Conservation (phyloP, 805 yeast species). For the Pichia deserticola region DNA sequence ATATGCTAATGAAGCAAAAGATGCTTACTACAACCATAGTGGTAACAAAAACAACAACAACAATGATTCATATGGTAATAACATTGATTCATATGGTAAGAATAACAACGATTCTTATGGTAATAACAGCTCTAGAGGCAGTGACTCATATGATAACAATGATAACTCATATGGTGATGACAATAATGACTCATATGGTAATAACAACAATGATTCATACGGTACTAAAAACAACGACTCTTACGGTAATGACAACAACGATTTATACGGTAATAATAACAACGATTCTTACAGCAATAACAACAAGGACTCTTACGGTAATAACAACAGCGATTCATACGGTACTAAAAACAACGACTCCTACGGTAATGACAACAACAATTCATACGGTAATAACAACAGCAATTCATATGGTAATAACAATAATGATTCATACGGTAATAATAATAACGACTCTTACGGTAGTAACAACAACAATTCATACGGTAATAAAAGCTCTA, state of each 20-base stretch:
- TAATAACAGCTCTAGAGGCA: conserved; percentile 24
- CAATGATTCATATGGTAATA: conserved; percentile 28
- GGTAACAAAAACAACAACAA: conserved; percentile 15
- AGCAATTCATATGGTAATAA: conserved; percentile 26
- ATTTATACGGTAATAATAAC: conserved; percentile 23
- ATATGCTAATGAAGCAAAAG: conserved; percentile 6
- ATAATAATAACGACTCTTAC: conserved; percentile 25
- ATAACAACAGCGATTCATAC: conserved; percentile 27
- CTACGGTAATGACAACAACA: conserved; percentile 25
- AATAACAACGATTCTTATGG: conserved; percentile 26
- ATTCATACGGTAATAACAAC: conserved; percentile 16
- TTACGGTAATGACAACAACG: conserved; percentile 20
- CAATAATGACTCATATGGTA: conserved; percentile 7
- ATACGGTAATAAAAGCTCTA: conserved; percentile 11
- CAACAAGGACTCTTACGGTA: conserved; percentile 16
- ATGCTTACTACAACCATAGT: conserved; percentile 8
- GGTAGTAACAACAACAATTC: conserved; percentile 15
- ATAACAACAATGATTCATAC: conserved; percentile 16
- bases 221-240: conserved; percentile 17
- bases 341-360: conserved; percentile 28
- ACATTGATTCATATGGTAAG: conserved; percentile 16
- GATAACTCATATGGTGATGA: conserved; percentile 18
- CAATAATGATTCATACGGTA: conserved; percentile 26
- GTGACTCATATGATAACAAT: conserved; percentile 10
- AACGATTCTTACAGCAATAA: conserved; percentile 28